Percentiles rank a stretch among this genome's conserved stretches.
Evolutionary conservation across 2,329 filamentous ascomycete species (phyloP).

Genomic region (Hirsutella minnesotensis): DNA sequence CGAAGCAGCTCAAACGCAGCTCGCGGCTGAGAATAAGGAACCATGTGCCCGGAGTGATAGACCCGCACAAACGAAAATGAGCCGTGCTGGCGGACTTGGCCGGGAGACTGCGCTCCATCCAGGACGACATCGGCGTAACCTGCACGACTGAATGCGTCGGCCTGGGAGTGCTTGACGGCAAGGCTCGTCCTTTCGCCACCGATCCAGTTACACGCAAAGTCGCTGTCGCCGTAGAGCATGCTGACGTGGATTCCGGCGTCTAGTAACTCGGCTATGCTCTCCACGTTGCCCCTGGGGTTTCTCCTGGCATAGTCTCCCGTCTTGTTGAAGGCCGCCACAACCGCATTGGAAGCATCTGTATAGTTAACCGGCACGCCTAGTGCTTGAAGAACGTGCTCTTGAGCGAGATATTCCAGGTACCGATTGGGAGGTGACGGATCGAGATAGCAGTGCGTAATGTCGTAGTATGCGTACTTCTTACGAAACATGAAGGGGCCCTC

Average conservation of each 20-base stretch:
- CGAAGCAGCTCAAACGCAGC: conserved; percentile 43
- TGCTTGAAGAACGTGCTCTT: conserved; percentile 40
- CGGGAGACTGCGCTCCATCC: conserved; percentile 53
- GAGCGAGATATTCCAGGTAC: conserved; percentile 44
- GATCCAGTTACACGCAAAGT: conserved; percentile 52
- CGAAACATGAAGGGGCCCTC: conserved; percentile 11
- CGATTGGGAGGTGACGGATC: conserved; percentile 49
- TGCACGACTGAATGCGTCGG: conserved; percentile 37
- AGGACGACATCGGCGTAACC: conserved; percentile 55
- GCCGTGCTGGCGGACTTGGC: conserved; percentile 62
- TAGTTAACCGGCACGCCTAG: conserved; percentile 53
- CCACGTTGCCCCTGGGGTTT: conserved; percentile 29
- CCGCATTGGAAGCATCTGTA: conserved; percentile 29
- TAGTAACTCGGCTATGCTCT: conserved; percentile 46
- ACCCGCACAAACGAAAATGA: conserved; percentile 41
- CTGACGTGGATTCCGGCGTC: conserved; percentile 55
- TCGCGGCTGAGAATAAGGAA: conserved; percentile 47
- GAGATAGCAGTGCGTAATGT: conserved; percentile 41
- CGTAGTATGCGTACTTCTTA: conserved; percentile 32
- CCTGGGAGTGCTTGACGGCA: conserved; percentile 39
- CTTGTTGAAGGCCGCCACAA: conserved; percentile 42
- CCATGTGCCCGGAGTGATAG: conserved; percentile 53
- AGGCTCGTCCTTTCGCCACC: conserved; percentile 62
- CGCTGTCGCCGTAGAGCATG: conserved; percentile 54
- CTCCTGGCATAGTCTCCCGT: conserved; percentile 42